Evolutionary conservation across 371 early-diverging fungal genomes (phyloP).

Genomic region (Nematocida minor): DNA sequence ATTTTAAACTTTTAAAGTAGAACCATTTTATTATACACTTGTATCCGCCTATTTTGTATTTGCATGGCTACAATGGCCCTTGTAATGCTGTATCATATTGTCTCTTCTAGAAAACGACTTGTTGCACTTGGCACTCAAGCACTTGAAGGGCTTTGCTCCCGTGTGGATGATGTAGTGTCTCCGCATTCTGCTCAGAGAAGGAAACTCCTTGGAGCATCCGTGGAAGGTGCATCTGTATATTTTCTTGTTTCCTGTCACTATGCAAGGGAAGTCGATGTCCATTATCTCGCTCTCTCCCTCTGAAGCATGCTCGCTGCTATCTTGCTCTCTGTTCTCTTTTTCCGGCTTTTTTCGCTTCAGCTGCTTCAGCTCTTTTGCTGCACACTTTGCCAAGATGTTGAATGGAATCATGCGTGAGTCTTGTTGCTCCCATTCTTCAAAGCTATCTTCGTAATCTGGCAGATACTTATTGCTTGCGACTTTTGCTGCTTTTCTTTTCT

Average conservation of each 20-base stretch:
- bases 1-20: constrained; percentile 38
- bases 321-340: constrained; percentile 37
- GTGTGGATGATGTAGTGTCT: constrained; percentile 66
- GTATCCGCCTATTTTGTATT: not conserved
- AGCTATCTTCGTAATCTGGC: not conserved
- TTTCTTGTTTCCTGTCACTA: constrained; percentile 28
- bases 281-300: constrained; percentile 45
- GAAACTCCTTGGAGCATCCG: constrained; percentile 62
- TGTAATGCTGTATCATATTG: constrained; percentile 66
- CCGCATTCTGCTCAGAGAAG: constrained; percentile 62
- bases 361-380: constrained; percentile 43
- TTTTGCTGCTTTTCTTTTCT: not conserved
- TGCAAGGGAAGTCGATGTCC: constrained; percentile 55
- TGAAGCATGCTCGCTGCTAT: not conserved
- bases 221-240: constrained; percentile 58
- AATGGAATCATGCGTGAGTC: constrained; percentile 6
- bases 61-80: constrained; percentile 59
- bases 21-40: constrained; percentile 8
- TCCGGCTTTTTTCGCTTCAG: not conserved
- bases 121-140: constrained; percentile 61
- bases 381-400: constrained; percentile 51
- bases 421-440: not conserved
- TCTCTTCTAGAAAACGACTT: constrained; percentile 65
- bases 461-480: not conserved
- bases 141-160: constrained; percentile 64